Evolutionary conservation across 1,284 basidiomycete species (phyloP), one percentile per base, ranked within the genome.

Genomic region (Peniophora sp.): DNA sequence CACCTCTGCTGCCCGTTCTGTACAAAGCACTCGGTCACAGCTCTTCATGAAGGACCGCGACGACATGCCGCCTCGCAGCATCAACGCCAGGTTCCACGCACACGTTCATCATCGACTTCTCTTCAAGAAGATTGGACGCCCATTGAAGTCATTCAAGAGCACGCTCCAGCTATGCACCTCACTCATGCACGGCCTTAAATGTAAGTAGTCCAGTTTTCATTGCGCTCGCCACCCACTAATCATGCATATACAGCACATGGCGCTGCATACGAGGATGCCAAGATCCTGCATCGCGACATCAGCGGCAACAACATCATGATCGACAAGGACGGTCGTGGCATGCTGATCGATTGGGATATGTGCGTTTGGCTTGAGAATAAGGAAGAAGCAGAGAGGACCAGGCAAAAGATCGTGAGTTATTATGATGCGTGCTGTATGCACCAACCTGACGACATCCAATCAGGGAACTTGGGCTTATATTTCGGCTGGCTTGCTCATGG

Each of bases 261-360:
- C 3, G 20, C 23, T 45, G 44, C 44, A 3, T 20, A 23, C 23
- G 20, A 45, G 20, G 20, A 24, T 23, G 44, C 44, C 14, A n/a
- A 24, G 23, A 45, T 25, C 8, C 23, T 45, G 9, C 44, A 45
- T 25, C 44, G 23, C n/a, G 44, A 45, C 44, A 45, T 45, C 44
- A 45, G 44, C 44, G 44, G 14, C 22, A n/a, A n/a, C 23, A 45
- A 45, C 23, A 45, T 45, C 44, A 5, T 45, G 44, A 45, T 45
- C 8, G 44, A 45, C 23, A 25, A 45, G 23, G 44, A 45, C 23
- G 44, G 44, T 20, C 9, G 22, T 20, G 44, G 44, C 19, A 45
- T 45, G 44, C 44, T 45, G 9, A 45, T 45, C 23, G 44, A 45
- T n/a, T 45, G 44, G 44, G 44, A 45, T n/a, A 17, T 41, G 38